Conservation (phyloP, 805 yeast genomes). For the Cyberlindnera sargentensis region DNA sequence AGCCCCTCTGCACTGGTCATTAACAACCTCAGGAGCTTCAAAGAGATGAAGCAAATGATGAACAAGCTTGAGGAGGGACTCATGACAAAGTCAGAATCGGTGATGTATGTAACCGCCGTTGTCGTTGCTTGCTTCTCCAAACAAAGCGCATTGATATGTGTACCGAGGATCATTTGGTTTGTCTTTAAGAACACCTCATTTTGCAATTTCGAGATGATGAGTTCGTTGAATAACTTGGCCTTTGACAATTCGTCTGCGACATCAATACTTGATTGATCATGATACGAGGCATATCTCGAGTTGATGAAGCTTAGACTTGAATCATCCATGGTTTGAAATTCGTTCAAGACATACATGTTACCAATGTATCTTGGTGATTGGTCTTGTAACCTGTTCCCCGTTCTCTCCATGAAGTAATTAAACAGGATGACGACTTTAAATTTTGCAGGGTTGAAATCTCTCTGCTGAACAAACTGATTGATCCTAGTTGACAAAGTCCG, state of each 20-base stretch:
- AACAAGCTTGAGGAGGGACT: conserved; percentile 17
- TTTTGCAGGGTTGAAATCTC: conserved; percentile 9
- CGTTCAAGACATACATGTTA: conserved; percentile 16
- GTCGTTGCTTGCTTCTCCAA: conserved; percentile 18
- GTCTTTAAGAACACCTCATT: conserved; percentile 16
- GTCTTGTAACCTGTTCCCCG: conserved; percentile 19
- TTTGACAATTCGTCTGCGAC: conserved; percentile 19
- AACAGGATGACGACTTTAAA: conserved; percentile 16
- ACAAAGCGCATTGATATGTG: conserved; percentile 14
- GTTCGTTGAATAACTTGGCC: conserved; percentile 18
- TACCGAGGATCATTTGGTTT: conserved; percentile 19
- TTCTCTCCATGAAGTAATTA: conserved; percentile 20
- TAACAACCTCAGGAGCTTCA: conserved; percentile 17
- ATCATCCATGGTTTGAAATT: conserved; percentile 15
- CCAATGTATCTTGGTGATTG: conserved; percentile 22
- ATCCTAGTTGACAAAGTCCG: conserved; percentile 14
- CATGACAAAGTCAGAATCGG: conserved; percentile 14
- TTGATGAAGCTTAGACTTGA: conserved; percentile 16
- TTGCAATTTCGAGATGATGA: conserved; percentile 17
- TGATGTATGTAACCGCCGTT: conserved; percentile 18
- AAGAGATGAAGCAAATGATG: conserved; percentile 15
- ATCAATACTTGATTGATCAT: conserved; percentile 19
- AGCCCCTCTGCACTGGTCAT: conserved; percentile 15
- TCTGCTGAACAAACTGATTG: conserved; percentile 13
- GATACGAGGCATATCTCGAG: conserved; percentile 18